Conservation (phyloP, 305 asterid species). For the Fraxinus nigra region DNA sequence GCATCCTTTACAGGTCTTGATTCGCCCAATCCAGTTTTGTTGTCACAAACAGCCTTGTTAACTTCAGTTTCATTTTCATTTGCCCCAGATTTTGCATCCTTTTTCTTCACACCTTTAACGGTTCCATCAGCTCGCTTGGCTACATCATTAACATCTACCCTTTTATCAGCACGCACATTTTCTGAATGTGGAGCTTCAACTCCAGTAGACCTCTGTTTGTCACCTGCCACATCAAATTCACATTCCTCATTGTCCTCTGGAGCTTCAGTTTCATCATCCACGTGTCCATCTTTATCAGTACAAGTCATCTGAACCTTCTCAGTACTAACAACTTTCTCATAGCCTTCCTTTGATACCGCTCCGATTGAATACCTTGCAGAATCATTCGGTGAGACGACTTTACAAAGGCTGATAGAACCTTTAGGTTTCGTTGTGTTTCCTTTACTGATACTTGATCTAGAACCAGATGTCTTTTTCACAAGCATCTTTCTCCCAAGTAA, state of each 20-base stretch:
- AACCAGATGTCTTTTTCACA: constrained; percentile 51
- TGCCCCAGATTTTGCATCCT: constrained; percentile 26
- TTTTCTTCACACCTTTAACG: constrained; percentile 12
- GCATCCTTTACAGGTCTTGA: constrained; percentile 29
- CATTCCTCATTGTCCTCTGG: constrained; percentile 29
- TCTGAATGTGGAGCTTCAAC: constrained; percentile 27
- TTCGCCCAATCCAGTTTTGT: constrained; percentile 26
- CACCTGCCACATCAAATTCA: constrained; percentile 21
- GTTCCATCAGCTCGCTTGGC: constrained; percentile 25
- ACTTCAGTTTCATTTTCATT: constrained; percentile 29
- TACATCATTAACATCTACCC: constrained; percentile 11
- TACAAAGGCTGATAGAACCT: constrained; percentile 42
- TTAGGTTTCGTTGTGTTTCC: constrained; percentile 36
- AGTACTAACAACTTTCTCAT: constrained; percentile 19
- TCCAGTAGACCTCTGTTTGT: constrained; percentile 24
- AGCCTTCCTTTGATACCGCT: constrained; percentile 26
- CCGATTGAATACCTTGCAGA: constrained; percentile 22
- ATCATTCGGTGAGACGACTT: constrained; percentile 27
- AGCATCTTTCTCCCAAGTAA: constrained; percentile 39
- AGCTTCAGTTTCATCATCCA: constrained; percentile 46
- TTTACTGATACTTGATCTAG: constrained; percentile 38
- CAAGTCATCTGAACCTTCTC: constrained; percentile 29
- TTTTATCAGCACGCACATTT: constrained; percentile 13
- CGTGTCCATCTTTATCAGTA: constrained; percentile 17
- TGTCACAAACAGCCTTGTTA: constrained; percentile 23